A percentile compares a stretch with the other conserved stretches of the same genome.
phyloP scores from a whole-genome alignment of 495 filamentous ascomycete species.

The Tuber aestivum region DNA sequence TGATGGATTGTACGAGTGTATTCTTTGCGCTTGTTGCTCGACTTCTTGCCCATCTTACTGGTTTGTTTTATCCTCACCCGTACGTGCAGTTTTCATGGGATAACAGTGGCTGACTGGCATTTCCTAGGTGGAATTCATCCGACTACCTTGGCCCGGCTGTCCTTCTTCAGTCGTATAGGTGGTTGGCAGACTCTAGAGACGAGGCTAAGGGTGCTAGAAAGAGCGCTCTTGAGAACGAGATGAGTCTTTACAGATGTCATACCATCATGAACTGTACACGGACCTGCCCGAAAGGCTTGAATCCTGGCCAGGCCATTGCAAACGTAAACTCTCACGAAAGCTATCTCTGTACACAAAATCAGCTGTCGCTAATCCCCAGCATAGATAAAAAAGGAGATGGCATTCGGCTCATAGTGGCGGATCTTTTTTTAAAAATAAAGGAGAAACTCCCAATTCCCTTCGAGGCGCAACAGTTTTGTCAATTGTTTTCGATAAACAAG shows the following conservation, averaged over 20 bases:
- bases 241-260: constrained; percentile 97
- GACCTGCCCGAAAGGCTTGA: constrained; percentile 96
- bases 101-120: constrained; percentile 5
- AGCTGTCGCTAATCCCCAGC: neutral
- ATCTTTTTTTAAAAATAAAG: neutral
- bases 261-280: constrained; percentile 96
- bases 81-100: neutral
- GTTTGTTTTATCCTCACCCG: constrained; percentile 38
- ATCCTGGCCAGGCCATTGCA: constrained; percentile 88
- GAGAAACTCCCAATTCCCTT: neutral
- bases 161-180: constrained; percentile 92
- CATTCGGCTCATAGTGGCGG: constrained; percentile 47
- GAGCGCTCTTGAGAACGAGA: constrained; percentile 89
- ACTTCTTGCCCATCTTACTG: constrained; percentile 98
- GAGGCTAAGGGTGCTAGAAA: constrained; percentile 80
- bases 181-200: constrained; percentile 88
- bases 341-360: constrained; percentile 29
- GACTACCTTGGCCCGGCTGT: constrained; percentile 97
- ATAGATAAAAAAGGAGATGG: constrained; percentile 92
- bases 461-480: neutral
- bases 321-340: constrained; percentile 95
- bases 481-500: neutral
- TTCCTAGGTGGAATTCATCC: constrained; percentile 73
- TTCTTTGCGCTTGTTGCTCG: constrained; percentile 98
- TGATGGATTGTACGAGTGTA: constrained; percentile 98